Evolutionary conservation across 345 rosid species (phyloP).

Genomic region (Eucalyptus erythrocorys): DNA sequence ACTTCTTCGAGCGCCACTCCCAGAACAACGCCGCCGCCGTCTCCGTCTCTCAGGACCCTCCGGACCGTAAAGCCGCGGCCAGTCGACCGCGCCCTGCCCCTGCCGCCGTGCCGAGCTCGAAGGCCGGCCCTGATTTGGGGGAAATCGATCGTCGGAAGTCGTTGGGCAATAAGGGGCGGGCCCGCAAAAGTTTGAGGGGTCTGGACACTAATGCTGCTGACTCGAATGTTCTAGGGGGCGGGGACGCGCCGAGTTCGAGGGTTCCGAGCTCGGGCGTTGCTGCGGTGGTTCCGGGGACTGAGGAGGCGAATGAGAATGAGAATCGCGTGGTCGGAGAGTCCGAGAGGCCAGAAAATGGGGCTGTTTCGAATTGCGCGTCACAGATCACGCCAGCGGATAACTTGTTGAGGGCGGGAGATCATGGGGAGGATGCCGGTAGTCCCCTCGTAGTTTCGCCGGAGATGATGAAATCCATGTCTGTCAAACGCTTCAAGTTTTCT

Average conservation of each 20-base stretch:
- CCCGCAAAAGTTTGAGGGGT: background rate
- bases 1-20: constrained; percentile 68
- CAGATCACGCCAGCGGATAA: constrained; percentile 5
- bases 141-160: background rate
- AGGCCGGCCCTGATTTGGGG: background rate
- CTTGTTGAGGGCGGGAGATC: background rate
- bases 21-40: constrained; percentile 19
- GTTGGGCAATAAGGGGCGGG: background rate
- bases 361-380: background rate
- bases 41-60: constrained; percentile 3
- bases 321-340: background rate
- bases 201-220: background rate
- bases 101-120: background rate
- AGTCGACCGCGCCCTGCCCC: background rate
- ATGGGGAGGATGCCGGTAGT: background rate
- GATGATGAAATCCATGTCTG: constrained; percentile 31
- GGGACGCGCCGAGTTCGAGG: background rate
- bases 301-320: background rate
- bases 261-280: background rate
- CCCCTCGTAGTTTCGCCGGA: constrained; percentile 37
- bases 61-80: background rate
- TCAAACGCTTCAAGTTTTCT: constrained; percentile 67
- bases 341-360: background rate
- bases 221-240: background rate
- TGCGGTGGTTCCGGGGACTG: background rate